Percentiles rank a stretch among this genome's conserved stretches.
phyloP scores from a whole-genome alignment of 2,329 filamentous ascomycete genomes.

The Dactylellina sp. region DNA sequence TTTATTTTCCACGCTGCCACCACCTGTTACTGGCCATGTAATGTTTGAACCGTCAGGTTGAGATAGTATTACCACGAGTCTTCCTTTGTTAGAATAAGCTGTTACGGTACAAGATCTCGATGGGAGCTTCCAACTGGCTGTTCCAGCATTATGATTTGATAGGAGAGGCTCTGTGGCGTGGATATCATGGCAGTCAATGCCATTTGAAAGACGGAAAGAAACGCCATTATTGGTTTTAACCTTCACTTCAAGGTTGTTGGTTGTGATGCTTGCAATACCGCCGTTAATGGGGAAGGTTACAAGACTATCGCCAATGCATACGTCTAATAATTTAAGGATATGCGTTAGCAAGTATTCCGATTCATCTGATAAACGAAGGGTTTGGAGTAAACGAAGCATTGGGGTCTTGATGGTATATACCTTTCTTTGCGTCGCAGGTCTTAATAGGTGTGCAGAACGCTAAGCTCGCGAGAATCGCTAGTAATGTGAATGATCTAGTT shows the following conservation, averaged over 20 bases:
- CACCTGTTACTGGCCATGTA: constrained; percentile 27
- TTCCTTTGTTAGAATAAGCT: not conserved
- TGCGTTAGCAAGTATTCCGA: not conserved
- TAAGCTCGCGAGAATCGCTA: no score
- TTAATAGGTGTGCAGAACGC: no score
- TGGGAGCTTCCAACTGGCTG: constrained; percentile 9
- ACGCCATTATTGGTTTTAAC: not conserved
- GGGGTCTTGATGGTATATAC: no score
- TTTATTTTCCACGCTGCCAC: constrained; percentile 16
- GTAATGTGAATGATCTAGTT: no score
- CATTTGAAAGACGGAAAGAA: not conserved
- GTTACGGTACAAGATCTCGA: constrained; percentile 11
- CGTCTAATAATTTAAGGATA: not conserved
- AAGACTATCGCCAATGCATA: constrained; percentile 1
- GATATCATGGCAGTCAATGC: no score
- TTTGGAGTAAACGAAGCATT: no score
- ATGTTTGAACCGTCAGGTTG: constrained; percentile 20
- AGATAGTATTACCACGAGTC: constrained; percentile 7
- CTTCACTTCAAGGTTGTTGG: constrained; percentile 18
- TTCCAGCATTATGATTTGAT: not conserved
- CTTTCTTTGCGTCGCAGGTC: no score
- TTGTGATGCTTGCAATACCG: constrained; percentile 12
- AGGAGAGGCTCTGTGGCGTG: not conserved
- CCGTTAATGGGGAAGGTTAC: constrained; percentile 3
- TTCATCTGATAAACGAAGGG: no score